A percentile compares a stretch with the other conserved stretches of the same genome.
These are phyloP conservation scores for Fusarium sp. DNA, from an alignment of 2,329 filamentous ascomycete genomes.

Conservation along the genomic window DNA sequence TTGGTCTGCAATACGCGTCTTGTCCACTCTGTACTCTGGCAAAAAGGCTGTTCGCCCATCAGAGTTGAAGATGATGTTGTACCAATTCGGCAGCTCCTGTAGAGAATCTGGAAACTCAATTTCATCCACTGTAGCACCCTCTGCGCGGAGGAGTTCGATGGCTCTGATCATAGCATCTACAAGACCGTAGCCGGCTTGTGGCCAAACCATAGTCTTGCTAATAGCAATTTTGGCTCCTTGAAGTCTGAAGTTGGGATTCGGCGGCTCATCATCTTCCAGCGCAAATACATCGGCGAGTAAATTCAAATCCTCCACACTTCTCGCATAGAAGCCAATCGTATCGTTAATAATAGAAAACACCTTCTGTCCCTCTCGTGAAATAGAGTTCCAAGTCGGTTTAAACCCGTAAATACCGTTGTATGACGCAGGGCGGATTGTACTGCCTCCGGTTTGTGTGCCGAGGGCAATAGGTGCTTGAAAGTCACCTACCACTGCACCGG, in stretches of 20 bases:
- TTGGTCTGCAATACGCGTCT: slow-evolving; percentile 54
- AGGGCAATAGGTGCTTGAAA: slow-evolving; percentile 67
- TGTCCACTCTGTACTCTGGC: slow-evolving; percentile 60
- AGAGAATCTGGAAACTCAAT: slow-evolving; percentile 59
- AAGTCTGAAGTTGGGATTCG: slow-evolving; percentile 46
- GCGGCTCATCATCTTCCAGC: slow-evolving; percentile 61
- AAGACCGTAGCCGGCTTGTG: slow-evolving; percentile 54
- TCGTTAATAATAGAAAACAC: slow-evolving; percentile 56
- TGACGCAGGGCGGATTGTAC: slow-evolving; percentile 68
- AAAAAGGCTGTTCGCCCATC: slow-evolving; percentile 65
- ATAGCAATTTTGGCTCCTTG: slow-evolving; percentile 62
- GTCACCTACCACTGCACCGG: slow-evolving; percentile 71
- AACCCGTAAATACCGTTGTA: slow-evolving; percentile 64
- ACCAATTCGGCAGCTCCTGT: slow-evolving; percentile 46
- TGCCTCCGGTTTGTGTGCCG: slow-evolving; percentile 72
- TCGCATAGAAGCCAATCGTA: slow-evolving; percentile 65
- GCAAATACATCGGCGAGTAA: slow-evolving; percentile 64
- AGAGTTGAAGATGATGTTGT: slow-evolving; percentile 59
- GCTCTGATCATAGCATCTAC: slow-evolving; percentile 52
- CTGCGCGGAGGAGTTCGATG: slow-evolving; percentile 48
- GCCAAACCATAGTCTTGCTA: slow-evolving; percentile 62
- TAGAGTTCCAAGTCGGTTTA: slow-evolving; percentile 36
- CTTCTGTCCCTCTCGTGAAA: slow-evolving; percentile 24
- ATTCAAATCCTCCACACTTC: slow-evolving; percentile 66
- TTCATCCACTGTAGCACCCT: slow-evolving; percentile 63